A percentile compares a stretch with the other conserved stretches of the same genome.
Conservation (phyloP, 129 eudicot species). For the Apium graveolens region DNA sequence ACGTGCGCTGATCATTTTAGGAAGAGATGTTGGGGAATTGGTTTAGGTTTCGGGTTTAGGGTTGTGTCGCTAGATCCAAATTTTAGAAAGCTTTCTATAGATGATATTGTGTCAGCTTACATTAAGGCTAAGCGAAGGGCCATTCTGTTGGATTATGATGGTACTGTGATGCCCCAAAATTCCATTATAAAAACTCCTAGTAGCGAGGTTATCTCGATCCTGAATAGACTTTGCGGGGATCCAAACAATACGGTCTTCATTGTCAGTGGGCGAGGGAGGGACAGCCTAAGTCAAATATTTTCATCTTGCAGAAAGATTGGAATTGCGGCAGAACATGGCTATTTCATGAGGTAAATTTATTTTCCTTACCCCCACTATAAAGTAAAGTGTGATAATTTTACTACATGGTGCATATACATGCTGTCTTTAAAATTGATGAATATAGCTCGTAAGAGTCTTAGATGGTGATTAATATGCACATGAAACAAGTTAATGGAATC, state of each 20-base stretch:
- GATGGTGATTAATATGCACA: not conserved
- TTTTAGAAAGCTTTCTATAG: slow-evolving; percentile 73
- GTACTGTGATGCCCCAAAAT: slow-evolving; percentile 85
- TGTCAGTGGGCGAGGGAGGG: slow-evolving; percentile 90
- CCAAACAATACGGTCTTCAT: slow-evolving; percentile 62
- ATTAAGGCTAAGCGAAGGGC: slow-evolving; percentile 63
- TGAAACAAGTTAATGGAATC: not conserved
- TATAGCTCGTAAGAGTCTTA: not conserved
- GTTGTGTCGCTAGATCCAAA: slow-evolving; percentile 82
- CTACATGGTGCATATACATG: not conserved
- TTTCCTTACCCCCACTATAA: not conserved
- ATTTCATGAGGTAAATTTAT: slow-evolving; percentile 66
- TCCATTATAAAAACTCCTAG: slow-evolving; percentile 59
- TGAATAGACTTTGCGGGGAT: slow-evolving; percentile 61
- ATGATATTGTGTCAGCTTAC: slow-evolving; percentile 61
- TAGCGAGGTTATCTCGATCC: slow-evolving; percentile 57
- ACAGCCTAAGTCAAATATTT: slow-evolving; percentile 56
- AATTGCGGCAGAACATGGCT: slow-evolving; percentile 97
- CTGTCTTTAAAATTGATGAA: not conserved
- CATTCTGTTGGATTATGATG: slow-evolving; percentile 85
- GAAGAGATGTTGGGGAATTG: slow-evolving; percentile 83
- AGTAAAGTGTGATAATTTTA: not conserved
- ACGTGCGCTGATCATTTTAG: slow-evolving; percentile 78
- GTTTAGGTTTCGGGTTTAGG: slow-evolving; percentile 81
- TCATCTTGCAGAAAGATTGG: slow-evolving; percentile 76